phyloP scores from a whole-genome alignment of 75 land plant genomes.

The Chamaecyparis obtusa region DNA sequence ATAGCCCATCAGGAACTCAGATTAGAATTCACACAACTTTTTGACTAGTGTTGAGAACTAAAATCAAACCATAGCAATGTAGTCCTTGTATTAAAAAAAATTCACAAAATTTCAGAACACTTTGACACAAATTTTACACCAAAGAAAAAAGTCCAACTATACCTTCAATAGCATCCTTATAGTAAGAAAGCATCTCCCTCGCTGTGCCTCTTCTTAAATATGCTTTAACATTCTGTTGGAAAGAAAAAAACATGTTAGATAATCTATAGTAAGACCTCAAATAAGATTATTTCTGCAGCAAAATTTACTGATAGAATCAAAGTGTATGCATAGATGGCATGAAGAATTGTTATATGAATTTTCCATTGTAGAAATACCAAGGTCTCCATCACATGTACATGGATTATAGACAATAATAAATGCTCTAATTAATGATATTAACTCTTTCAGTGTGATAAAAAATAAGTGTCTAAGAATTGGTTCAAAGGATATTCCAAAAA shows the following conservation, averaged over 20 bases:
- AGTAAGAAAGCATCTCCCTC: conserved; percentile 62
- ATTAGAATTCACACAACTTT: not conserved
- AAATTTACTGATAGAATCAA: not conserved
- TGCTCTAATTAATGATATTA: too few species aligned
- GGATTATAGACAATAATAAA: too few species aligned
- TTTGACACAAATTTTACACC: not conserved
- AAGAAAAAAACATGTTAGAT: not conserved
- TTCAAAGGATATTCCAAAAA: not conserved
- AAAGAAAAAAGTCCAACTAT: not conserved
- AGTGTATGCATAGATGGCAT: not conserved
- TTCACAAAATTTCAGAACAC: not conserved
- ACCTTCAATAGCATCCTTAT: conserved; percentile 87
- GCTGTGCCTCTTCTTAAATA: conserved; percentile 92
- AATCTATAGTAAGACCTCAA: not conserved
- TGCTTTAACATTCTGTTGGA: conserved; percentile 87
- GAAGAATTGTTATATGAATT: not conserved
- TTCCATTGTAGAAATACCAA: not conserved
- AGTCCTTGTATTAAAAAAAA: not conserved
- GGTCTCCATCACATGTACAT: not conserved
- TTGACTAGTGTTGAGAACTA: not conserved
- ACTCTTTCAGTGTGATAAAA: too few species aligned
- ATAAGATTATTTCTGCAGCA: not conserved
- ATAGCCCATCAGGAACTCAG: not conserved
- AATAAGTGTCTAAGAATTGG: not conserved
- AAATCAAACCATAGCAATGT: not conserved